These are phyloP conservation scores for Phaeosphaeria sp. DNA, from an alignment of 2,329 filamentous ascomycete genomes.

Conservation along the genomic window DNA sequence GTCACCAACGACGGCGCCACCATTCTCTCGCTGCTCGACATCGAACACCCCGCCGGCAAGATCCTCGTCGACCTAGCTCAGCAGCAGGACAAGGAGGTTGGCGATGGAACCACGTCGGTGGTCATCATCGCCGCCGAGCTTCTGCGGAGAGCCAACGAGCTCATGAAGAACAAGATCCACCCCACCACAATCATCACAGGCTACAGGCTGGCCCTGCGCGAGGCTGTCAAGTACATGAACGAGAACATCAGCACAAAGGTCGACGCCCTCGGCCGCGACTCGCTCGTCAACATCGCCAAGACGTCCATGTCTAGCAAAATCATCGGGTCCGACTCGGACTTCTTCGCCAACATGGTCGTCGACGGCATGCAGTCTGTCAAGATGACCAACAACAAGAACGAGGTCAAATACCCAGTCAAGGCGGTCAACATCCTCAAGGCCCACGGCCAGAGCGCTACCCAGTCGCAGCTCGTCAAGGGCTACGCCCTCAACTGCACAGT, in stretches of 20 bases:
- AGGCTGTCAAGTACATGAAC: constrained; percentile 98
- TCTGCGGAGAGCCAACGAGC: constrained; percentile 89
- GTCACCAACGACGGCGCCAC: constrained; percentile 99
- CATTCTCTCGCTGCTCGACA: constrained; percentile 91
- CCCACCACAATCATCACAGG: constrained; percentile 99
- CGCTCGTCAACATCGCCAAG: constrained; percentile 92
- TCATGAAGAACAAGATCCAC: constrained; percentile 99
- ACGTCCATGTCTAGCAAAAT: constrained; percentile 99
- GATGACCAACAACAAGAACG: constrained; percentile 86
- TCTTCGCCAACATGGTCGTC: constrained; percentile 97
- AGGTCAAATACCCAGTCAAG: constrained; percentile 97
- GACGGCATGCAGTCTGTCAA: constrained; percentile 96
- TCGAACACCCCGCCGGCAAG: constrained; percentile 97
- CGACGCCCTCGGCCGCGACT: constrained; percentile 87
- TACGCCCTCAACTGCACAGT: constrained; percentile 99
- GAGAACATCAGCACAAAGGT: constrained; percentile 98
- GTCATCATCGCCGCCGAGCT: constrained; percentile 97
- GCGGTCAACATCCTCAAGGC: constrained; percentile 99
- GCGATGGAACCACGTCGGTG: constrained; percentile 96
- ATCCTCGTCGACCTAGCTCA: constrained; percentile 97
- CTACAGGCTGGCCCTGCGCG: constrained; percentile 91
- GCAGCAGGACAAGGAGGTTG: constrained; percentile 98
- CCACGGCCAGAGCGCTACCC: constrained; percentile 88
- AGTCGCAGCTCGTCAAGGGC: constrained; percentile 91
- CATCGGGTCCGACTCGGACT: constrained; percentile 92